phyloP scores from a whole-genome alignment of 108 stramenopile genomes.

The Cyclotella cryptica region DNA sequence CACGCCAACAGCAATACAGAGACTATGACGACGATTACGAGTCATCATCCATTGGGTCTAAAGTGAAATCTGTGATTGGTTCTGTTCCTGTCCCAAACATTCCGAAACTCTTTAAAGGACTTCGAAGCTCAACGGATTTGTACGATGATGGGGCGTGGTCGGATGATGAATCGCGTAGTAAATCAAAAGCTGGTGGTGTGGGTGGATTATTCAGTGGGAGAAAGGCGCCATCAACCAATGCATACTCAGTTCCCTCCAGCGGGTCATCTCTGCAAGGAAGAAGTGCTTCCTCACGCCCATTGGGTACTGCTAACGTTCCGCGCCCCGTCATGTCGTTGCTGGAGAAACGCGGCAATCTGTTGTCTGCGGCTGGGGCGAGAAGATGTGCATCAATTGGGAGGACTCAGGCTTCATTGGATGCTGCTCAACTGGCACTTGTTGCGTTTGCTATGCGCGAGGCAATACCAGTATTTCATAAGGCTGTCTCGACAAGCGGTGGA shows the following conservation, averaged over 20 bases:
- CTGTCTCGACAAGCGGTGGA: slow-evolving; percentile 6
- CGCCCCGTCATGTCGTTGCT: slow-evolving; percentile 42
- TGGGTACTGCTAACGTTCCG: slow-evolving; percentile 21
- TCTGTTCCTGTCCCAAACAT: slow-evolving; percentile 40
- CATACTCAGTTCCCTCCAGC: slow-evolving; percentile 5
- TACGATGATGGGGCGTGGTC: slow-evolving; percentile 57
- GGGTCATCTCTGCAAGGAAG: background rate
- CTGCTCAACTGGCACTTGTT: slow-evolving; percentile 49
- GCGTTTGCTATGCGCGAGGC: slow-evolving; percentile 48
- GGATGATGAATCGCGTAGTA: slow-evolving; percentile 43
- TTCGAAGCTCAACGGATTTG: slow-evolving; percentile 2
- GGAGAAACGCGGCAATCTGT: slow-evolving; percentile 37
- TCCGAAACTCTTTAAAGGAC: slow-evolving; percentile 15
- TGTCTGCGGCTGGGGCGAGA: slow-evolving; percentile 26
- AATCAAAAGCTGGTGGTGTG: background rate
- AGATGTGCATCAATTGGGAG: slow-evolving; percentile 59
- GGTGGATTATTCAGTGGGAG: background rate
- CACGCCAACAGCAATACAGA: background rate
- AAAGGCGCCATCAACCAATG: background rate
- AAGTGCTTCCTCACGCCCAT: background rate
- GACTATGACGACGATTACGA: slow-evolving; percentile 50
- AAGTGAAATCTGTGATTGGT: slow-evolving; percentile 44
- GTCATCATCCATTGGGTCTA: slow-evolving; percentile 37
- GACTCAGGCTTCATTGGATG: slow-evolving; percentile 59
- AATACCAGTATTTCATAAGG: slow-evolving; percentile 35